These are phyloP conservation scores for Plantago major DNA, from an alignment of 257 asterid genomes.

Conservation along the genomic window DNA sequence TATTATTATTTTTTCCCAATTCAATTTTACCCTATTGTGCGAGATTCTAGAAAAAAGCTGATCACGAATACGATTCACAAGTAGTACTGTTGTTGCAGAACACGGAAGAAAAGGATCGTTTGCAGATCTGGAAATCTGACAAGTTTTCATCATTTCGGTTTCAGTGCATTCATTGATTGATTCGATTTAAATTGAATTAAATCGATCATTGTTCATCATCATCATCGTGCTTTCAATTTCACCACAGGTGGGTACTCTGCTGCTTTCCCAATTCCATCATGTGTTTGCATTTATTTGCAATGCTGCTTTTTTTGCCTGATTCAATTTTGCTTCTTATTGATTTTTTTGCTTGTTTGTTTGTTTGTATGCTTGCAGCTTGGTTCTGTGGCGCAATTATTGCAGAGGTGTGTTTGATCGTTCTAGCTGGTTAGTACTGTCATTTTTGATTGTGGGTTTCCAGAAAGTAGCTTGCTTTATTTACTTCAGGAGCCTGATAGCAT, in stretches of 20 bases:
- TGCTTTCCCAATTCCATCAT: background rate
- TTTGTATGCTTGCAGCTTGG: conserved; percentile 20
- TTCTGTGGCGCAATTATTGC: conserved; percentile 17
- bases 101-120: conserved; percentile 37
- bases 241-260: conserved; percentile 26
- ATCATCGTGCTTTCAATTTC: conserved; percentile 25
- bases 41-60: conserved; percentile 21
- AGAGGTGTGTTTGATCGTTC: conserved; percentile 17
- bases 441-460: background rate
- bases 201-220: conserved; percentile 16
- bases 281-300: conserved; percentile 16
- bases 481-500: background rate
- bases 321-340: conserved; percentile 18
- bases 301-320: conserved; percentile 25
- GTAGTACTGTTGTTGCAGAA: conserved; percentile 23
- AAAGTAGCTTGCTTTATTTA: background rate
- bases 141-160: conserved; percentile 39
- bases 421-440: conserved; percentile 16
- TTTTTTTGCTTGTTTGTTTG: too few relatives aligned
- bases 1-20: background rate
- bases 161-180: conserved; percentile 45
- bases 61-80: conserved; percentile 31
- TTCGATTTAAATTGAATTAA: conserved; percentile 11
- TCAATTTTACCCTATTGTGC: conserved; percentile 12
- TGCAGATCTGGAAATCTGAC: conserved; percentile 32